phyloP scores from a whole-genome alignment of 2,329 filamentous ascomycete genomes.

The Fusarium sublunatum region DNA sequence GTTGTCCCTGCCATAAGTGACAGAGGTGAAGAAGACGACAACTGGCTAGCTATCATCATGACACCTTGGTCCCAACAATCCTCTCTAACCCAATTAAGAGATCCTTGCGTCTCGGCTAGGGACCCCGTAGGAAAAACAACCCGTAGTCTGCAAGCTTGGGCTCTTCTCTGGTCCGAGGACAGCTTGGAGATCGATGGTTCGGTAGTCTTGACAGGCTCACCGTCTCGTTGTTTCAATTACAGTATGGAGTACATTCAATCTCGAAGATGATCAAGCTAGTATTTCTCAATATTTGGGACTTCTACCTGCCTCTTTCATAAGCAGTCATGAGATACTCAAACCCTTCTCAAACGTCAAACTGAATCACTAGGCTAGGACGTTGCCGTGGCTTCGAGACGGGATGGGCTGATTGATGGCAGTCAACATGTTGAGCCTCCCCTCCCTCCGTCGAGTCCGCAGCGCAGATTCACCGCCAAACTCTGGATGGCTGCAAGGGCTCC shows the following conservation, averaged over 20 bases:
- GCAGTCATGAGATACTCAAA: constrained; percentile 24
- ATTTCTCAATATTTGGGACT: constrained; percentile 8
- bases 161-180: constrained; percentile 39
- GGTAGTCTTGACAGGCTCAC: constrained; percentile 25
- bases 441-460: constrained; percentile 5
- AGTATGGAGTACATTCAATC: constrained; percentile 23
- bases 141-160: constrained; percentile 36
- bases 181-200: constrained; percentile 29
- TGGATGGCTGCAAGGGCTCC: constrained; percentile 24
- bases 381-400: constrained; percentile 22
- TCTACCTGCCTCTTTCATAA: neutral
- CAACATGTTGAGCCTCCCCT: constrained; percentile 15
- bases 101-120: constrained; percentile 33
- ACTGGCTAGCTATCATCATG: constrained; percentile 21
- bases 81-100: constrained; percentile 37
- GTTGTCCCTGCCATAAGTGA: constrained; percentile 9
- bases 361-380: constrained; percentile 11
- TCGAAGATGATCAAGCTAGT: constrained; percentile 10
- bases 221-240: constrained; percentile 28
- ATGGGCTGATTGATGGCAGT: constrained; percentile 29
- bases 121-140: constrained; percentile 37
- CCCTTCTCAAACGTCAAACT: constrained; percentile 24
- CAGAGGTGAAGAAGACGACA: neutral
- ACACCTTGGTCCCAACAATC: constrained; percentile 24
- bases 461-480: constrained; percentile 44